phyloP scores from a whole-genome alignment of 1,139 yeast genomes.

The Scheffersomyces insectosa region DNA sequence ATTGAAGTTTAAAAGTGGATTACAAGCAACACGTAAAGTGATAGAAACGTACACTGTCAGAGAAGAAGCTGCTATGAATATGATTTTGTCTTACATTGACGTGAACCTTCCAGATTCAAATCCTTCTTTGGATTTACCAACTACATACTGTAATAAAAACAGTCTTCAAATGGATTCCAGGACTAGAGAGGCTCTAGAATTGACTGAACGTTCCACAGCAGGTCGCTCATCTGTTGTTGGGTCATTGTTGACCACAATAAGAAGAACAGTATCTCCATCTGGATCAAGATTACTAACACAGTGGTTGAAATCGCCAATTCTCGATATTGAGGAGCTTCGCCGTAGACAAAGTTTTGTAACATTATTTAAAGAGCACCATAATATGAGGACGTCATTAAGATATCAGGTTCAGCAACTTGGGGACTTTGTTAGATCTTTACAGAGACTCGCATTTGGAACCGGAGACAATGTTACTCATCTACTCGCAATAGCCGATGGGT shows the following conservation, averaged over 20 bases:
- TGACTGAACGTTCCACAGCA: constrained; percentile 53
- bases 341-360: constrained; percentile 65
- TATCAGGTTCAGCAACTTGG: constrained; percentile 29
- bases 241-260: constrained; percentile 66
- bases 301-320: constrained; percentile 83
- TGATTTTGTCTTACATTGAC: constrained; percentile 40
- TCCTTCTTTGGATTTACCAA: constrained; percentile 39
- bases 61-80: constrained; percentile 47
- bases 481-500: constrained; percentile 33
- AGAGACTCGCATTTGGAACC: constrained; percentile 35
- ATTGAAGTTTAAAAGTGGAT: constrained; percentile 43
- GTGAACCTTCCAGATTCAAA: constrained; percentile 44
- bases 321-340: constrained; percentile 54
- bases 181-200: constrained; percentile 80
- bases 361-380: constrained; percentile 44
- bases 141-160: constrained; percentile 41
- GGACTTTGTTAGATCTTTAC: constrained; percentile 41
- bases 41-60: constrained; percentile 54
- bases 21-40: constrained; percentile 54
- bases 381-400: constrained; percentile 31
- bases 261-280: constrained; percentile 73
- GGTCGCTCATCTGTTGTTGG: constrained; percentile 63
- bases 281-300: constrained; percentile 77
- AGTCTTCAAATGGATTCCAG: constrained; percentile 80
- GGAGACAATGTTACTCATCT: constrained; percentile 37